Evolutionary conservation across 768 basidiomycete genomes (phyloP), one percentile per base, ranked within the genome.

Genomic region (Hericium erinaceus): DNA sequence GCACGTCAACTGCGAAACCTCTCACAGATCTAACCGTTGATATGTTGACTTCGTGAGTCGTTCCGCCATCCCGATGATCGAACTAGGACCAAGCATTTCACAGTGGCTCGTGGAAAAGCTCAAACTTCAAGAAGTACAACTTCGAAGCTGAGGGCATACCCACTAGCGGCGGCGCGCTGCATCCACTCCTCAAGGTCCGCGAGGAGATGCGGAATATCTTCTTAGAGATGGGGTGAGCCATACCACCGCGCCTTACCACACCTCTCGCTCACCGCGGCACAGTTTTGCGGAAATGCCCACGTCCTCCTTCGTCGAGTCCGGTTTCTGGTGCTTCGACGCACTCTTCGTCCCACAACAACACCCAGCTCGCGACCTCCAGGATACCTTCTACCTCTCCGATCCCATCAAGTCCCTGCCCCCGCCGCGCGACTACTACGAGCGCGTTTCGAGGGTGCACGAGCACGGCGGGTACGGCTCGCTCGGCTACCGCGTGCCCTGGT

Each of bases 281-380:
- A 98, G 95, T 10, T 99, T 98, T 73, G 86, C 93, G 51, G 97
- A 99, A 73, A 99, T 99, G 97, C 93, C 95, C 13, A 98, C 97
- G 9, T 84, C 85, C 52, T 84, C 86, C 56, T 99, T 92, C 69
- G 94, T 99, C 57, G 97, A 99, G 73, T 95, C 93, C 20, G 90
- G 89, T 39, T 99, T 98, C 80, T 99, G 97, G 97, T 97, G 94
- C 70, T 98, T 99, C 73, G 97, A 99, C 70, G 85, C 95, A 1
- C 79, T 99, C 62, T 99, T 95, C 71, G 97, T 99, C 0, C 97
- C 97, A 0, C 97, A 99, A 67, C 95, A 98, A 70, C 97, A 99
- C 75, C 97, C 97, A 7, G 97, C 97, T 12, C 84, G 97, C 66
- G 97, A 99, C 62, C 68, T 98, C 51, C 97, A 99, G 71, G 97